Percentiles rank a stretch among this genome's conserved stretches.
Evolutionary conservation across 1,284 basidiomycete genomes (phyloP).

Genomic region (Apiotrichum siamense): DNA sequence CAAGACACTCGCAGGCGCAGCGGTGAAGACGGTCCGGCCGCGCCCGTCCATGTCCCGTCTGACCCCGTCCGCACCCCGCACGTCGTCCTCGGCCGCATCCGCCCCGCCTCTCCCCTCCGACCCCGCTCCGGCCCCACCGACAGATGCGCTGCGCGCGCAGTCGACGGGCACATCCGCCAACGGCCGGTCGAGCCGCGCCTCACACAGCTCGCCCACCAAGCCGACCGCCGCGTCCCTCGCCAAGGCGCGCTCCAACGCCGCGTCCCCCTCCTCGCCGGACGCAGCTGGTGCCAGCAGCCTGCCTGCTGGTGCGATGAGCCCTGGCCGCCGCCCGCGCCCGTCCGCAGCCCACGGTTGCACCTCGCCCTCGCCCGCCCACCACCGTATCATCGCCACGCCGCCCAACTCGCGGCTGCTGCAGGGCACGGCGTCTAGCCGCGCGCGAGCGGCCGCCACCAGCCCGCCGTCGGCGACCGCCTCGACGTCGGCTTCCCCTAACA

Average conservation of each 20-base stretch:
- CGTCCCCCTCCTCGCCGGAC: not conserved
- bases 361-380: not conserved
- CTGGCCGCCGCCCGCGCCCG: not conserved
- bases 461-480: slow-evolving; percentile 1
- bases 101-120: not conserved
- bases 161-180: not conserved
- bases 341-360: not conserved
- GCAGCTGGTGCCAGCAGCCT: not conserved
- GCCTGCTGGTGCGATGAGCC: too few relatives aligned
- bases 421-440: slow-evolving; percentile 15
- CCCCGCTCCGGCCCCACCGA: not conserved
- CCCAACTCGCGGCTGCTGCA: slow-evolving; percentile 11
- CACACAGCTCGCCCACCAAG: not conserved
- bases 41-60: not conserved
- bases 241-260: slow-evolving; percentile 2
- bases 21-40: not conserved
- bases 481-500: not conserved
- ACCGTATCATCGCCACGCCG: not conserved
- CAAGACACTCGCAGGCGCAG: not conserved
- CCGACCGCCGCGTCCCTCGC: slow-evolving; percentile 10
- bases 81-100: not conserved
- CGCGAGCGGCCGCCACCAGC: slow-evolving; percentile 8
- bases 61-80: not conserved
- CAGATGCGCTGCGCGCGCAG: not conserved
- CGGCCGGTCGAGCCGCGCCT: not conserved